Base-by-base conservation (phyloP, 164 flowering plant genomes). In the Magnolia changhungtana region DNA sequence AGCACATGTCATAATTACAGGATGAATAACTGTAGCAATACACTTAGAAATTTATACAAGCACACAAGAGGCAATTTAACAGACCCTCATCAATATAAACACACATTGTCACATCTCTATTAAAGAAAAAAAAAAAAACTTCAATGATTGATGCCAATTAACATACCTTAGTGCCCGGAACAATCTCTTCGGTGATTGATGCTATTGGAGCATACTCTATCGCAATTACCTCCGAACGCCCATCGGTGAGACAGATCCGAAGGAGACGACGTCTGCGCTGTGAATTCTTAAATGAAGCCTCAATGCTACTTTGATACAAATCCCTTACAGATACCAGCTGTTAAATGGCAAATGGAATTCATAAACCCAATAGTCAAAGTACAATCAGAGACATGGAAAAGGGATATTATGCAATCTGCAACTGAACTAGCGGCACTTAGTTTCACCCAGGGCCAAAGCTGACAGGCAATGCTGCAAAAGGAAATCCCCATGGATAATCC, bases 111-210 rank as follows among this genome's bases (percentile, higher is more conserved):
- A 37, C 45, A 37, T 37, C 45, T 37, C 45, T 37, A 37, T 37
- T 37, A 37, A 37, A 37, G 6, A 37, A 37, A 37, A 37, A 24
- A 24, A 24, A 24, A 24, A 24, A 24, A 37, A 0, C 45, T 37
- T 37, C 61, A 55, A 10, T 55, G 61, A 16, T 7, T 55, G 9
- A 16, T 11, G 61, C 18, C 3, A 55, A 70, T 49, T 37, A 50
- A 23, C 61, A 45, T 7, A 80, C 99, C 98, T 96, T 96, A 19
- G 89, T 87, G 31, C 97, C 98, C 29, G 98, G 98, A 83, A 88
- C 81, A 71, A 92, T 83, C 76, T 90, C 89, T 31, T 87, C 87
- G n/a, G 88, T 81, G 55, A 96, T 78, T 13, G 89, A 80, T 13
- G 90, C 89, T 58, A 94, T 78, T 9, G 81, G 88, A 64, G 82